These are phyloP conservation scores for Cladosporium sp. DNA, from an alignment of 2,329 filamentous ascomycete species.

Conservation along the genomic window DNA sequence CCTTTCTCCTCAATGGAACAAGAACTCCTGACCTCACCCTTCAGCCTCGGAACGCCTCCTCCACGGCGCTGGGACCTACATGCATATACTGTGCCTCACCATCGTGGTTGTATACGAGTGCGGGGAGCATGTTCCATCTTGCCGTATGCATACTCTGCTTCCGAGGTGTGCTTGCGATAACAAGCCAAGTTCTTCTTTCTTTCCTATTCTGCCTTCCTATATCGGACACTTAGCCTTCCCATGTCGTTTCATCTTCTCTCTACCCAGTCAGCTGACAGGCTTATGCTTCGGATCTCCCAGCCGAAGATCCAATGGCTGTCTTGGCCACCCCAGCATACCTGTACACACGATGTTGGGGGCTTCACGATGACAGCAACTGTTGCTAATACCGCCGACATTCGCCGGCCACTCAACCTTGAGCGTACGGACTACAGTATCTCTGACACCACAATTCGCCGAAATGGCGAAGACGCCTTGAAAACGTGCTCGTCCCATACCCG, in stretches of 20 bases:
- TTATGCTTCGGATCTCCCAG: neutral
- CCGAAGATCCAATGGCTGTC: neutral
- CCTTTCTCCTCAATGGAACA: neutral
- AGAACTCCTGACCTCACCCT: neutral
- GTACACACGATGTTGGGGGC: neutral
- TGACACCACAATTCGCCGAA: neutral
- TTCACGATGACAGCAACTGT: neutral
- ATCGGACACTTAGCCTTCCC: neutral
- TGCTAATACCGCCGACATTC: constrained; percentile 6
- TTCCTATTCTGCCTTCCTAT: neutral
- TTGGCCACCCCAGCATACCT: neutral
- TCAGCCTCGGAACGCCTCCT: constrained; percentile 5
- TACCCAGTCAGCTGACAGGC: neutral
- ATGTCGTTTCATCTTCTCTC: constrained; percentile 2
- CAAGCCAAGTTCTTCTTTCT: neutral
- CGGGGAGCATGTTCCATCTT: constrained; percentile 7
- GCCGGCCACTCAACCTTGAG: neutral
- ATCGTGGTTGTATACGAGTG: constrained; percentile 2
- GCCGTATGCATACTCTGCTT: neutral
- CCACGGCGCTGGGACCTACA: constrained; percentile 14
- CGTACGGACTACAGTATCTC: neutral
- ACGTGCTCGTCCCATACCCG: neutral
- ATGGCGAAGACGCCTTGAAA: neutral
- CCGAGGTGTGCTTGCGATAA: neutral
- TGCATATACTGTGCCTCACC: neutral